Conservation (phyloP, 1,284 basidiomycete species). For the Boletus subluridellus region DNA sequence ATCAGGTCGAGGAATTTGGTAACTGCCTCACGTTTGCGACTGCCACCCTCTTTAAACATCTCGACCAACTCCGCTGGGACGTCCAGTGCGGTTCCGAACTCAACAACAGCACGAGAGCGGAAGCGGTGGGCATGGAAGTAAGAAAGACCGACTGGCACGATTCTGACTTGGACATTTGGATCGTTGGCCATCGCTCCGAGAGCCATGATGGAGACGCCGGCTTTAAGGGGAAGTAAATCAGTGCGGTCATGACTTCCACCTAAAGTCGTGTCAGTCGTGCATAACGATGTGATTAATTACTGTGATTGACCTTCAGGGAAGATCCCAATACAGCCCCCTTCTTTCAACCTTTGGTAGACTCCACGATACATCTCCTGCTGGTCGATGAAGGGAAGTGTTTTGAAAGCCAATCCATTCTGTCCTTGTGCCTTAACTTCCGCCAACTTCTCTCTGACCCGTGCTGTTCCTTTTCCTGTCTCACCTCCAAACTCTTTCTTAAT, state of each 20-base stretch:
- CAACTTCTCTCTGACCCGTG: constrained; percentile 64
- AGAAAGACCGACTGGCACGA: constrained; percentile 91
- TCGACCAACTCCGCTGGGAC: constrained; percentile 84
- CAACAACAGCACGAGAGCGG: constrained; percentile 92
- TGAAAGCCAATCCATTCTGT: constrained; percentile 66
- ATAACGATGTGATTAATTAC: background rate
- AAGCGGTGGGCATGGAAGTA: constrained; percentile 97
- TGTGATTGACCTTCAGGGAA: constrained; percentile 82
- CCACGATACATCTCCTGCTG: constrained; percentile 94
- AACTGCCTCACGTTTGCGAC: constrained; percentile 88
- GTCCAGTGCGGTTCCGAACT: constrained; percentile 91
- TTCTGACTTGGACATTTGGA: constrained; percentile 82
- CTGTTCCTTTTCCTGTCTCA: constrained; percentile 74
- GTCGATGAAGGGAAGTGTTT: constrained; percentile 81
- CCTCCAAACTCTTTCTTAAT: constrained; percentile 91
- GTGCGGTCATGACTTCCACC: constrained; percentile 96
- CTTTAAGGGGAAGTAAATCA: constrained; percentile 91
- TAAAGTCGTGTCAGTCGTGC: constrained; percentile 34
- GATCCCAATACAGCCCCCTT: constrained; percentile 90
- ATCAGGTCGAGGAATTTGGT: constrained; percentile 88
- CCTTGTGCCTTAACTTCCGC: constrained; percentile 55
- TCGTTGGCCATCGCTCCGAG: constrained; percentile 93
- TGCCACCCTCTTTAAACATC: constrained; percentile 89
- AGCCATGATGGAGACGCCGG: constrained; percentile 97
- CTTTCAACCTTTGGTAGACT: constrained; percentile 86